These are phyloP conservation scores for Boletus coccyginus DNA, from an alignment of 768 basidiomycete species.

Conservation along the genomic window DNA sequence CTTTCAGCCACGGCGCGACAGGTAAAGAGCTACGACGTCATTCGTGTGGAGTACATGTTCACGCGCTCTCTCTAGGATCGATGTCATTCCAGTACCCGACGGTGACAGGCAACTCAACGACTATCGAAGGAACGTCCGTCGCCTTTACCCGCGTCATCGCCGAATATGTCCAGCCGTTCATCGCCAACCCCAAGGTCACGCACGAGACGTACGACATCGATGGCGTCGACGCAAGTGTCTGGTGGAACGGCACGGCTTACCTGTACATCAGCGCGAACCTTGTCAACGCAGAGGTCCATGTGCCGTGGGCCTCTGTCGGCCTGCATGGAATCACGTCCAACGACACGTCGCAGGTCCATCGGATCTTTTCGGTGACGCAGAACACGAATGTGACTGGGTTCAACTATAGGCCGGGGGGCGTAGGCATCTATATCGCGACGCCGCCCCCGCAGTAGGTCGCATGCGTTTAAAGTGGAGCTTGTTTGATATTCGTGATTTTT, in stretches of 20 bases:
- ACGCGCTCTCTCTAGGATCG: constrained; percentile 16
- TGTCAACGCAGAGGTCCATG: background rate
- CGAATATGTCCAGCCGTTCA: constrained; percentile 15
- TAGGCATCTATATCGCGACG: constrained; percentile 21
- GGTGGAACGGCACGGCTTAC: constrained; percentile 22
- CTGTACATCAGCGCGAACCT: constrained; percentile 18
- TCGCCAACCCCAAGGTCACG: constrained; percentile 7
- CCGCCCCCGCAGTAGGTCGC: background rate
- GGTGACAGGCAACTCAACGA: constrained; percentile 13
- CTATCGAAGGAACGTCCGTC: constrained; percentile 22
- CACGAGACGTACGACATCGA: background rate
- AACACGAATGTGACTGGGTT: constrained; percentile 20
- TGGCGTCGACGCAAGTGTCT: constrained; percentile 24
- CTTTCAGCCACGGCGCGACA: constrained; percentile 26
- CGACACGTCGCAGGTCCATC: constrained; percentile 16
- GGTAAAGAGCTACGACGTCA: constrained; percentile 3
- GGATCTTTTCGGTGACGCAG: constrained; percentile 12
- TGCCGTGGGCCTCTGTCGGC: constrained; percentile 18
- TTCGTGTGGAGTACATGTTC: background rate
- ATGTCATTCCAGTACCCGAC: constrained; percentile 30
- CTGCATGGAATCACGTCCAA: constrained; percentile 11
- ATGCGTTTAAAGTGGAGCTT: too few relatives aligned
- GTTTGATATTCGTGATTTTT: too few relatives aligned
- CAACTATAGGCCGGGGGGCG: constrained; percentile 10
- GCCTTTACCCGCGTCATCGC: constrained; percentile 1